Evolutionary conservation across 208 protist genomes (phyloP), one percentile per base, ranked within the genome.

Genomic region (Balamuthia mandrillaris): DNA sequence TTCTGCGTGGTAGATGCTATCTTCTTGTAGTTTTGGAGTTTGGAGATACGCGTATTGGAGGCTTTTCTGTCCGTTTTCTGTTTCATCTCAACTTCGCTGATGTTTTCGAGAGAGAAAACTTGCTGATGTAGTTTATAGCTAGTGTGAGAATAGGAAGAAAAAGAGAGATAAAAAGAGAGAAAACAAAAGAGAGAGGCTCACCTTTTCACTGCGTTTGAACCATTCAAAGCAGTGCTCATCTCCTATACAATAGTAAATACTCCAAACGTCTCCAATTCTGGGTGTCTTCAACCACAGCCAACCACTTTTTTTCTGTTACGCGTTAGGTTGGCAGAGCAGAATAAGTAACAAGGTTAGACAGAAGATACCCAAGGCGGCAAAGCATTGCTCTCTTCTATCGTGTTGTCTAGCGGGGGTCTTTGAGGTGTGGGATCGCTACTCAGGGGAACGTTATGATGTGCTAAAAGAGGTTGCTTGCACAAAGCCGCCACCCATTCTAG

Each of bases 191-290:
- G n/a, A n/a, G n/a, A n/a, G n/a, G 18, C 47, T 14, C 47, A 56
- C 68, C 45, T 78, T 78, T 41, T 60, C 68, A 3, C 68, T 47
- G 21, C 68, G 68, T 47, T 78, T 78, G 68, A 78, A 78, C 68
- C 68, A 78, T 18, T 78, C 68, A 39, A 78, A 78, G 44, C 31
- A 31, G 45, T 58, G 0, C 45, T 78, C 68, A 33, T 78, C 58
- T 10, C 45, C 45, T 14, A 78, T 41, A 21, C 68, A 78, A 31
- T 78, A 78, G 45, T 58, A 78, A 0, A 47, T 60, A 0, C 45
- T 60, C 68, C 68, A 78, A 1, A 78, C 68, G 24, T 78, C 68
- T 10, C 68, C 68, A 1, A 47, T 41, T 31, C 68, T 41, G 31
- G 68, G 58, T 16, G 45, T 51, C 45, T 78, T 78, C 5, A 78